A percentile compares a stretch with the other conserved stretches of the same genome.
phyloP scores from a whole-genome alignment of 2,329 filamentous ascomycete species.

The Penicillium sp. region DNA sequence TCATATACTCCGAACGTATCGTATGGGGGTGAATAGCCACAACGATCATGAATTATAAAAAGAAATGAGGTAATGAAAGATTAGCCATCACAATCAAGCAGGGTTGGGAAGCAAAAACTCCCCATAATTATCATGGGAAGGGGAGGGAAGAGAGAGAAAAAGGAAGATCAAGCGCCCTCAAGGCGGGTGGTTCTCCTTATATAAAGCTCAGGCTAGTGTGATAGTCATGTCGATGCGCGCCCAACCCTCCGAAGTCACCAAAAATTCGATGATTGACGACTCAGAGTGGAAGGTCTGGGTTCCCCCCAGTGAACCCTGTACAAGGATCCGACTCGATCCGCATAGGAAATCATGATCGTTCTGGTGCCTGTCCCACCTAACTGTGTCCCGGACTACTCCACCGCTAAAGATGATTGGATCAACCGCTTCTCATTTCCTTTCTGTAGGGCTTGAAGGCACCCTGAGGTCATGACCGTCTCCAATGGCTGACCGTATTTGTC shows the following conservation, averaged over 20 bases:
- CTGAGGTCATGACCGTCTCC: background rate
- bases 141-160: constrained; percentile 2
- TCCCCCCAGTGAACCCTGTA: constrained; percentile 17
- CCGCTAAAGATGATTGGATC: constrained; percentile 19
- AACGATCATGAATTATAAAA: background rate
- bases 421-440: constrained; percentile 8
- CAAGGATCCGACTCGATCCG: constrained; percentile 31
- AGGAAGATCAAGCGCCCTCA: constrained; percentile 10
- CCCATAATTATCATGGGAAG: background rate
- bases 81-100: background rate
- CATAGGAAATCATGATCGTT: constrained; percentile 27
- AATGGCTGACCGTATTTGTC: background rate
- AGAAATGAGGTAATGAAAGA: background rate
- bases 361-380: constrained; percentile 33
- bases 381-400: constrained; percentile 23
- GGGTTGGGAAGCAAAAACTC: background rate
- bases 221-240: constrained; percentile 24
- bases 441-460: background rate
- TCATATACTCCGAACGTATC: constrained; percentile 20
- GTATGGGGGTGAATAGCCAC: background rate
- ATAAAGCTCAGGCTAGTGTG: constrained; percentile 29
- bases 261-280: constrained; percentile 3
- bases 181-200: constrained; percentile 24
- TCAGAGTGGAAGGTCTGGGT: constrained; percentile 12
- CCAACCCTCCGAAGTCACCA: constrained; percentile 19